These are phyloP conservation scores for Cyberlindnera euphorbiae DNA, from an alignment of 805 yeast genomes.

Conservation along the genomic window DNA sequence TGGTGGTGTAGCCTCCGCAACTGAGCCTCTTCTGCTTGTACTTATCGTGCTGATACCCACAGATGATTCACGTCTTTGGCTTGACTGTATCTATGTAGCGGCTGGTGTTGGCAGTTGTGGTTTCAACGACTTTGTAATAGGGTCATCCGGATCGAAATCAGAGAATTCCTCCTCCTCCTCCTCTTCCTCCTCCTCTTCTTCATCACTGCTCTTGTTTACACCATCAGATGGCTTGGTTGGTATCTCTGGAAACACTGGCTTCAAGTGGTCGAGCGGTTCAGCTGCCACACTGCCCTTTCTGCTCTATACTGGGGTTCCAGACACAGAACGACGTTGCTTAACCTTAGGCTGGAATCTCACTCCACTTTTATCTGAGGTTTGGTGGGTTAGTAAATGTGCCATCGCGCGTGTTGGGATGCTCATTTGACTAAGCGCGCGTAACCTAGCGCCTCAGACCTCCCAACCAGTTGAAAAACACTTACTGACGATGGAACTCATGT, in stretches of 20 bases:
- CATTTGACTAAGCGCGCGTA: too few species aligned
- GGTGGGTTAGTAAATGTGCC: constrained; percentile 2
- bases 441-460: too few species aligned
- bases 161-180: constrained; percentile 9
- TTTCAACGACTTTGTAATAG: not conserved
- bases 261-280: not conserved
- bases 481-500: constrained; percentile 44
- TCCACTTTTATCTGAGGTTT: constrained; percentile 40
- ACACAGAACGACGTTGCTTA: constrained; percentile 36
- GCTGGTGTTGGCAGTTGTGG: constrained; percentile 3
- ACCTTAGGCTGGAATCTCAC: constrained; percentile 64
- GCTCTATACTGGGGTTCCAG: constrained; percentile 24
- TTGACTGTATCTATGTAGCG: constrained; percentile 5
- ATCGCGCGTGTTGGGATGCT: too few species aligned
- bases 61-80: not conserved
- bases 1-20: constrained; percentile 12
- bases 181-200: constrained; percentile 12
- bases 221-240: too few species aligned
- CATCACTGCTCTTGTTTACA: not conserved
- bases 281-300: constrained; percentile 23
- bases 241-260: constrained; percentile 1
- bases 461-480: too few species aligned
- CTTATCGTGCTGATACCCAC: not conserved
- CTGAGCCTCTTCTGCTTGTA: constrained; percentile 18
- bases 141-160: constrained; percentile 7